phyloP scores from a whole-genome alignment of 768 basidiomycete species.

The Clitopilus hobsonii region DNA sequence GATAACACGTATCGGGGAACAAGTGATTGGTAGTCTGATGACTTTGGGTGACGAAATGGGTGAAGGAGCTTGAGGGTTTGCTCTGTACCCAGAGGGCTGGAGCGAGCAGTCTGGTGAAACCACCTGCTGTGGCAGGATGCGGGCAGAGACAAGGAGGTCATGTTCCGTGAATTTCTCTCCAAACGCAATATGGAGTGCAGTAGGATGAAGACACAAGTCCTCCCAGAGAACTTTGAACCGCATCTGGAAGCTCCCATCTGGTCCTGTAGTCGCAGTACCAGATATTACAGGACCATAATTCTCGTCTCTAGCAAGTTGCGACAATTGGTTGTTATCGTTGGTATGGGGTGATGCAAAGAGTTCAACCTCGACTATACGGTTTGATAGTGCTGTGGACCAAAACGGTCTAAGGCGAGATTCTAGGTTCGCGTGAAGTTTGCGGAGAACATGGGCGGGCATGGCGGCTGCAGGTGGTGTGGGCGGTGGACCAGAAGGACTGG shows the following conservation, averaged over 20 bases:
- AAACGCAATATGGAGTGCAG: conserved; percentile 51
- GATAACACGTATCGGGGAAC: conserved; percentile 70
- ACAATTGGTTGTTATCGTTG: conserved; percentile 10
- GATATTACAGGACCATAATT: conserved; percentile 11
- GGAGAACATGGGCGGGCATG: conserved; percentile 28
- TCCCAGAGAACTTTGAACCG: conserved; percentile 68
- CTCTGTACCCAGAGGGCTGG: not conserved
- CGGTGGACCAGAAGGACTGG: conserved; percentile 2
- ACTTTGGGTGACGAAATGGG: no score
- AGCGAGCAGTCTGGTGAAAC: conserved; percentile 2
- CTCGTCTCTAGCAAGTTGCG: conserved; percentile 15
- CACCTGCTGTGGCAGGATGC: conserved; percentile 36
- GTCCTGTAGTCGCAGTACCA: conserved; percentile 39
- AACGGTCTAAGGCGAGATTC: conserved; percentile 74
- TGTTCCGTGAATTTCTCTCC: conserved; percentile 48
- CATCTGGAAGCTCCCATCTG: conserved; percentile 72
- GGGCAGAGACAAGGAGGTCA: conserved; percentile 50
- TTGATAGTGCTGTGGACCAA: conserved; percentile 70
- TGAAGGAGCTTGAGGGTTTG: conserved; percentile 1
- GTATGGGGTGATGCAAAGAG: conserved; percentile 49
- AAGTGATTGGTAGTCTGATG: conserved; percentile 48
- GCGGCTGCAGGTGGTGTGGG: conserved; percentile 10
- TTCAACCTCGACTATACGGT: conserved; percentile 56
- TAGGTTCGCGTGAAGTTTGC: conserved; percentile 66
- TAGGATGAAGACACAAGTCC: conserved; percentile 56